These are phyloP conservation scores for Exutisphaerella laricina DNA, from an alignment of 2,329 filamentous ascomycete species.

Conservation along the genomic window DNA sequence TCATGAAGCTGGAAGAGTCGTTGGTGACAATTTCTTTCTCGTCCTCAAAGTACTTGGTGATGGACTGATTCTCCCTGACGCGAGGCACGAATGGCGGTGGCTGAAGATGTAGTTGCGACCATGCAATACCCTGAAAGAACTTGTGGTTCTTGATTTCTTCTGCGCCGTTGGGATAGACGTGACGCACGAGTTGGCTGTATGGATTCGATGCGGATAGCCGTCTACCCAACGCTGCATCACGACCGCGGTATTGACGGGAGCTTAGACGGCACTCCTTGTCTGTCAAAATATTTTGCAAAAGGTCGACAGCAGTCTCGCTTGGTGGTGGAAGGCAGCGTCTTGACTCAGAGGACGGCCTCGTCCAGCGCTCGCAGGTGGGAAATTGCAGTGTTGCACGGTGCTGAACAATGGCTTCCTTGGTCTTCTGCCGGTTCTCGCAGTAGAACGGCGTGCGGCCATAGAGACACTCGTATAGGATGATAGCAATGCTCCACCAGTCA, in stretches of 20 bases:
- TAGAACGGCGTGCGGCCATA: slow-evolving; percentile 90
- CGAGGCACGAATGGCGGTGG: slow-evolving; percentile 75
- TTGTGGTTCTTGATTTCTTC: slow-evolving; percentile 83
- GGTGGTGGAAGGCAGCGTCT: slow-evolving; percentile 45
- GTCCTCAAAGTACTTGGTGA: slow-evolving; percentile 85
- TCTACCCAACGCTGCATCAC: slow-evolving; percentile 46
- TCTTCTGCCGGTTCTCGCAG: slow-evolving; percentile 71
- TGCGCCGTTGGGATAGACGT: slow-evolving; percentile 77
- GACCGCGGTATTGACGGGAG: slow-evolving; percentile 65
- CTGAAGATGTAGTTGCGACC: slow-evolving; percentile 66
- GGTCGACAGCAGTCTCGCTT: slow-evolving; percentile 66
- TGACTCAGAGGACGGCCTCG: slow-evolving; percentile 46
- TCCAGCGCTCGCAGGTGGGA: slow-evolving; percentile 51
- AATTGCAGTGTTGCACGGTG: slow-evolving; percentile 67
- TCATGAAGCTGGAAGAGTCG: slow-evolving; percentile 26
- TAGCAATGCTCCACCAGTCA: slow-evolving; percentile 94
- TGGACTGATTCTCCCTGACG: slow-evolving; percentile 48
- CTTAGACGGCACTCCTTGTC: slow-evolving; percentile 72
- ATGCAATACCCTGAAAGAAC: slow-evolving; percentile 76
- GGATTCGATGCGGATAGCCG: slow-evolving; percentile 43
- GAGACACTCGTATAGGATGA: slow-evolving; percentile 91
- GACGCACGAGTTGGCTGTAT: slow-evolving; percentile 23
- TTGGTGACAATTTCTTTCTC: slow-evolving; percentile 59
- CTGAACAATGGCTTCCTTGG: slow-evolving; percentile 77
- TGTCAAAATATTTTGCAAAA: slow-evolving; percentile 66